Evolutionary conservation across 352 stramenopile species (phyloP), one percentile per base, ranked within the genome.

Genomic region (Saprolegnia parasitica): DNA sequence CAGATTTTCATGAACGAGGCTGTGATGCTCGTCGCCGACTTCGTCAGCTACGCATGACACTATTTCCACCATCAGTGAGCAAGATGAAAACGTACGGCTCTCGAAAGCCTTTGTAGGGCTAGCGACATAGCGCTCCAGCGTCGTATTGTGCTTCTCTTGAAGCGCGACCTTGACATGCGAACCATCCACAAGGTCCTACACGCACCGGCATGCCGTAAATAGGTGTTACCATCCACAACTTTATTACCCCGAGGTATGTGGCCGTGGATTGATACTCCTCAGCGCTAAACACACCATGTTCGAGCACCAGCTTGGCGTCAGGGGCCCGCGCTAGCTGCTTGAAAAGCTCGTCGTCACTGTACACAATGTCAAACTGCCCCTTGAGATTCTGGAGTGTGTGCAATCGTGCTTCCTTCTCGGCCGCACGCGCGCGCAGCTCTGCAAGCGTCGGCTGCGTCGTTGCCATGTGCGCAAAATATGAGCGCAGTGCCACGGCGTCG

Each of bases 381-480:
- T 52, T 29, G 8, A 70, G 35, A 21, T 70, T 21, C 6, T 70
- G 9, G 13, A 42, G 42, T 54, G 54, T 8, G 13, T 42, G 54
- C 29, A 47, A 21, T 21, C 63, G 63, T 29, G 21, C 24, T 21
- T 35, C 49, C 42, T 58, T 37, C 18, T 35, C 46, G 5, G 20
- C 26, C 13, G 45, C 37, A 15, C 39, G 32, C 18, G 11, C 15
- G 9, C 39, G 46, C 9, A 70, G 46, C 46, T 61, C 50, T 11
- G 46, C 46, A 63, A 70, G 52, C 39, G 63, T 70, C 21, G 63
- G 63, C 49, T 70, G 63, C 11, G 63, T 70, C 39, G 26, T 55
- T 11, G 63, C 63, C 63, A 70, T 70, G 63, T 70, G 63, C 16
- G n/a, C 63, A 70, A 70, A 70, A n/a, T 70, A 70, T 10, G 35